phyloP scores from a whole-genome alignment of 2,329 filamentous ascomycete genomes.

The Harringtonia lauricola region DNA sequence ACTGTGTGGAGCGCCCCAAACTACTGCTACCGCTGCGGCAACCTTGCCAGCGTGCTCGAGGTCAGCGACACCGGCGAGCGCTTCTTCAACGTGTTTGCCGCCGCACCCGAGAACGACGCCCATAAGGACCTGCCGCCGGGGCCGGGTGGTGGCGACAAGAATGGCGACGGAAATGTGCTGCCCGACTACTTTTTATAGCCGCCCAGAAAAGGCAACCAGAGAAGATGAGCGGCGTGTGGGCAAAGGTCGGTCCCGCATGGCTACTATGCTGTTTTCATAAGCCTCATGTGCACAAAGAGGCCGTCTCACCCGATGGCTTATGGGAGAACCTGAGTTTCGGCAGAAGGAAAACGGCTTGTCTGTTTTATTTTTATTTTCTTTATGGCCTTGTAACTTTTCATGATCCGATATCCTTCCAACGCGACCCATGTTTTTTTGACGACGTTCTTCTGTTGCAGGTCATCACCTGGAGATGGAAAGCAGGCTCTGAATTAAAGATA shows the following conservation, averaged over 20 bases:
- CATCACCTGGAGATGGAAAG: too few species aligned
- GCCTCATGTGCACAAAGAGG: neutral
- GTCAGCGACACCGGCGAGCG: conserved; percentile 87
- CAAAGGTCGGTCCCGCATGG: neutral
- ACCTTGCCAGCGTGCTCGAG: conserved; percentile 93
- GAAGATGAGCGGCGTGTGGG: neutral
- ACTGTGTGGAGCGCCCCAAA: conserved; percentile 98
- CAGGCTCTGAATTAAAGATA: too few species aligned
- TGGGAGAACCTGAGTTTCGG: too few species aligned
- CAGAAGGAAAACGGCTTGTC: too few species aligned
- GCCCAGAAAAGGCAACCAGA: neutral
- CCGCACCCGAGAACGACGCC: conserved; percentile 87
- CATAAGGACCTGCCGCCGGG: conserved; percentile 66
- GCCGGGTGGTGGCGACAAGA: conserved; percentile 53
- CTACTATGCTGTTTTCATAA: too few species aligned
- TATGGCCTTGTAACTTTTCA: too few species aligned
- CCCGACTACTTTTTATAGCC: conserved; percentile 62
- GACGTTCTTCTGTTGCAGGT: too few species aligned
- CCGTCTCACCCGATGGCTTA: too few species aligned
- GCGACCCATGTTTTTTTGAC: too few species aligned
- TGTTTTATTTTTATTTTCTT: too few species aligned
- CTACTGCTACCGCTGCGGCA: conserved; percentile 91
- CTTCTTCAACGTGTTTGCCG: conserved; percentile 97
- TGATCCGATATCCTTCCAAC: too few species aligned
- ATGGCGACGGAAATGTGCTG: conserved; percentile 49